Evolutionary conservation across 1,284 basidiomycete species (phyloP).

Genomic region (Cutaneotrichosporon dermatis): DNA sequence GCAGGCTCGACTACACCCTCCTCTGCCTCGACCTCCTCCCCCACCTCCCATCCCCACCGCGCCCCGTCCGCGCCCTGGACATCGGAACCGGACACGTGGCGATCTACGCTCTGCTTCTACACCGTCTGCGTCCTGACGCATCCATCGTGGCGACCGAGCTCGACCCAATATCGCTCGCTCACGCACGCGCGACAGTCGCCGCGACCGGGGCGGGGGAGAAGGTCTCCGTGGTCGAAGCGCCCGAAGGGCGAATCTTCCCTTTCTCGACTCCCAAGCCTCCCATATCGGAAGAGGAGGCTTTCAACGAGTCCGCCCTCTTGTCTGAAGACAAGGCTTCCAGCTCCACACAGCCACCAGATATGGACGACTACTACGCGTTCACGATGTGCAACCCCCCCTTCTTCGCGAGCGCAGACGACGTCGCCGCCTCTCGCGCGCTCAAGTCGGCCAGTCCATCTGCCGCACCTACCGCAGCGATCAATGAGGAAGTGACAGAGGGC

Average conservation of each 20-base stretch:
- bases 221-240: background rate
- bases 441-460: conserved; percentile 52
- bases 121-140: conserved; percentile 57
- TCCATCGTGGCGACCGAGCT: conserved; percentile 65
- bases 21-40: conserved; percentile 60
- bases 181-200: conserved; percentile 57
- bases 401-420: conserved; percentile 59
- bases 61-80: conserved; percentile 49
- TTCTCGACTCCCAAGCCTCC: background rate
- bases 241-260: background rate
- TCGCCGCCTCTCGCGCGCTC: too few relatives aligned
- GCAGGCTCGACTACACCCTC: conserved; percentile 69
- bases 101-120: conserved; percentile 79
- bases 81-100: conserved; percentile 82
- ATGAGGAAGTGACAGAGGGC: conserved; percentile 80
- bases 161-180: conserved; percentile 58
- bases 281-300: background rate
- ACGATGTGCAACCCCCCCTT: conserved; percentile 97
- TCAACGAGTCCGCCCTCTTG: background rate
- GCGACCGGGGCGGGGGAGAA: conserved; percentile 53
- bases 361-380: conserved; percentile 49
- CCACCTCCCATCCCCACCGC: background rate
- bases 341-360: too few relatives aligned
- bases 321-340: too few relatives aligned
- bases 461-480: conserved; percentile 73